These are phyloP conservation scores for Pseudopyrenochaeta lycopersici DNA, from an alignment of 2,329 filamentous ascomycete genomes.

Conservation along the genomic window DNA sequence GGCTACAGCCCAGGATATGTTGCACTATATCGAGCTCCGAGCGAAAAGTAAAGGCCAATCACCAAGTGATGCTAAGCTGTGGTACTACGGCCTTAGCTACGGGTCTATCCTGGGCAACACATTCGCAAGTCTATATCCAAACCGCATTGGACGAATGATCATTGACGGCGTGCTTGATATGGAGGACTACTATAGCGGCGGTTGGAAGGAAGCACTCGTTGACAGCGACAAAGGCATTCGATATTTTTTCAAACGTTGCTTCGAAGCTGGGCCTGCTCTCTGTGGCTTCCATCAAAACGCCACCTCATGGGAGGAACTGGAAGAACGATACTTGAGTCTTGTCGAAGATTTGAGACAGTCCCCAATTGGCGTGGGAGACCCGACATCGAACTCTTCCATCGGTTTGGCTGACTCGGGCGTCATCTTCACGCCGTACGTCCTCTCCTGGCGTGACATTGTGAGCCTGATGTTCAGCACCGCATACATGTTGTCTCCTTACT, in stretches of 20 bases:
- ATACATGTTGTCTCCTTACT: slow-evolving; percentile 4
- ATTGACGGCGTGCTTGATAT: slow-evolving; percentile 54
- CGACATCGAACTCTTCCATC: background rate
- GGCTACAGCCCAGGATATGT: slow-evolving; percentile 41
- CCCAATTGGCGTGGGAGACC: slow-evolving; percentile 12
- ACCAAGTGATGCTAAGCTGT: slow-evolving; percentile 42
- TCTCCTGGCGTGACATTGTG: slow-evolving; percentile 20
- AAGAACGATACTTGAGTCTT: slow-evolving; percentile 18
- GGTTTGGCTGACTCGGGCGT: background rate
- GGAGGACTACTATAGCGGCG: slow-evolving; percentile 58
- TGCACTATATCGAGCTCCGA: slow-evolving; percentile 33
- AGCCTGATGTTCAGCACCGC: slow-evolving; percentile 4
- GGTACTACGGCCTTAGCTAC: slow-evolving; percentile 55
- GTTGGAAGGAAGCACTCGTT: slow-evolving; percentile 47
- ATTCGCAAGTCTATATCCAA: slow-evolving; percentile 57
- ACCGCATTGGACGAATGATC: slow-evolving; percentile 53
- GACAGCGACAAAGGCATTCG: slow-evolving; percentile 65
- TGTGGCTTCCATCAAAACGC: slow-evolving; percentile 28
- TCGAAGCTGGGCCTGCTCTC: slow-evolving; percentile 53
- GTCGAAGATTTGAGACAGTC: slow-evolving; percentile 12
- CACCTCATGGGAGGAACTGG: slow-evolving; percentile 17
- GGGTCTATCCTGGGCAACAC: slow-evolving; percentile 58
- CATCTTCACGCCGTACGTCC: slow-evolving; percentile 5
- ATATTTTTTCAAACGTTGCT: slow-evolving; percentile 64
- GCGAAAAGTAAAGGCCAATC: slow-evolving; percentile 23